A percentile compares a stretch with the other conserved stretches of the same genome.
phyloP scores from a whole-genome alignment of 2,329 filamentous ascomycete genomes.

The Pochonia chlamydosporia region DNA sequence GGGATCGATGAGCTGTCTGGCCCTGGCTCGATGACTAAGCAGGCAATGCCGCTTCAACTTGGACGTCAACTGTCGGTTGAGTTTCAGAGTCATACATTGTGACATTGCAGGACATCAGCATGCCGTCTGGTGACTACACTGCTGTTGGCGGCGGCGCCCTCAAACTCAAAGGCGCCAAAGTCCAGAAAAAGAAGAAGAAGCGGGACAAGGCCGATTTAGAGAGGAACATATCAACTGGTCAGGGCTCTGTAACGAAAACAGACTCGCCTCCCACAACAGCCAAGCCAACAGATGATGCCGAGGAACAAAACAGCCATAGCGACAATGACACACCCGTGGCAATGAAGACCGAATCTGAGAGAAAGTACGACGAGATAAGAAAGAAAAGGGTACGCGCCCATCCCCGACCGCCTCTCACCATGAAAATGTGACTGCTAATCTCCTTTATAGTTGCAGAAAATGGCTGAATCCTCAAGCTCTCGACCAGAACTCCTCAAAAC shows the following conservation, averaged over 20 bases:
- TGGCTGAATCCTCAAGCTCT: slow-evolving; percentile 54
- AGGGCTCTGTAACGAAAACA: slow-evolving; percentile 9
- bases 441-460: slow-evolving; percentile 63
- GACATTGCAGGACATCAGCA: slow-evolving; percentile 33
- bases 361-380: slow-evolving; percentile 71
- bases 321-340: slow-evolving; percentile 22
- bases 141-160: slow-evolving; percentile 64
- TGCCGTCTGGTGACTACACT: slow-evolving; percentile 72
- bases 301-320: slow-evolving; percentile 25
- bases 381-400: slow-evolving; percentile 64
- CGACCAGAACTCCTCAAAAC: slow-evolving; percentile 82
- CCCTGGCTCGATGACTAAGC: too few relatives aligned
- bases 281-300: slow-evolving; percentile 20
- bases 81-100: too few relatives aligned
- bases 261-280: slow-evolving; percentile 7
- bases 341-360: slow-evolving; percentile 79
- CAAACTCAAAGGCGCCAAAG: slow-evolving; percentile 74
- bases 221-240: slow-evolving; percentile 35
- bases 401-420: not conserved
- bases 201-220: slow-evolving; percentile 42
- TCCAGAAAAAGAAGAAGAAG: slow-evolving; percentile 62
- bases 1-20: too few relatives aligned
- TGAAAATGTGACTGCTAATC: slow-evolving; percentile 5
- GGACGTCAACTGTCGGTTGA: too few relatives aligned
- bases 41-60: too few relatives aligned